Percentiles rank a stretch among this genome's conserved stretches.
Conservation (phyloP, 2,329 filamentous ascomycete species). For the Pseudogymnoascus sp. region DNA sequence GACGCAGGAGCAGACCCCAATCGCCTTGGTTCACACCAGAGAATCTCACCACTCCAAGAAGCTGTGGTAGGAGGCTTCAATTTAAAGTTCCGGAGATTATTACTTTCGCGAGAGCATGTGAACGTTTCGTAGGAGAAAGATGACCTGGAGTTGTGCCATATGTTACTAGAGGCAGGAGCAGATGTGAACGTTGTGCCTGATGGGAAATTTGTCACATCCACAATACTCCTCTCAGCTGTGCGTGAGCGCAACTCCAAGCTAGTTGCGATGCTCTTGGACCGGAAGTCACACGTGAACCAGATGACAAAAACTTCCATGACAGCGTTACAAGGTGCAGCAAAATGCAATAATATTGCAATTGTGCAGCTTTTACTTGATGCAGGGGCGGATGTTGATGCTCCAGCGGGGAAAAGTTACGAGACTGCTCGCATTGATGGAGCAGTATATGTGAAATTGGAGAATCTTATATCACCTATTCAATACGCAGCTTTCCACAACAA, state of each 20-base stretch:
- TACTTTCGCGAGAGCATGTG: background rate
- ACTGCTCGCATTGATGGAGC: slow-evolving; percentile 9
- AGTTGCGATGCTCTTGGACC: slow-evolving; percentile 12
- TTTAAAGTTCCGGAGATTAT: background rate
- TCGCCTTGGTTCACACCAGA: background rate
- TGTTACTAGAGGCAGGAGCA: slow-evolving; percentile 15
- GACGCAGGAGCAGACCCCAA: slow-evolving; percentile 14
- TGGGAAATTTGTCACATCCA: background rate
- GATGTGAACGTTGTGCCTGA: slow-evolving; percentile 11
- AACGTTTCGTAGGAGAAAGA: background rate
- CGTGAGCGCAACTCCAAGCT: slow-evolving; percentile 10
- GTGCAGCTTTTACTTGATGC: slow-evolving; percentile 43
- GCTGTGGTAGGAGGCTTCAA: background rate
- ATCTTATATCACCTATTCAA: slow-evolving; percentile 14
- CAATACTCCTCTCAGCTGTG: slow-evolving; percentile 13
- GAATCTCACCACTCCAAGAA: slow-evolving; percentile 15
- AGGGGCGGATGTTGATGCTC: slow-evolving; percentile 31
- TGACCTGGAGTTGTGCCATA: slow-evolving; percentile 14
- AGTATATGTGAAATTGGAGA: background rate
- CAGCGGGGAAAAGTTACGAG: slow-evolving; percentile 11
- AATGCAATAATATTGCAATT: slow-evolving; percentile 9
- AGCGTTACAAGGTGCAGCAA: slow-evolving; percentile 14
- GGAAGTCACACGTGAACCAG: slow-evolving; percentile 13
- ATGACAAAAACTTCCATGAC: slow-evolving; percentile 13
- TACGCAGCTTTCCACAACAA: slow-evolving; percentile 13